These are phyloP conservation scores for Linnemannia exigua DNA, from an alignment of 192 early-diverging fungal genomes.

Conservation along the genomic window DNA sequence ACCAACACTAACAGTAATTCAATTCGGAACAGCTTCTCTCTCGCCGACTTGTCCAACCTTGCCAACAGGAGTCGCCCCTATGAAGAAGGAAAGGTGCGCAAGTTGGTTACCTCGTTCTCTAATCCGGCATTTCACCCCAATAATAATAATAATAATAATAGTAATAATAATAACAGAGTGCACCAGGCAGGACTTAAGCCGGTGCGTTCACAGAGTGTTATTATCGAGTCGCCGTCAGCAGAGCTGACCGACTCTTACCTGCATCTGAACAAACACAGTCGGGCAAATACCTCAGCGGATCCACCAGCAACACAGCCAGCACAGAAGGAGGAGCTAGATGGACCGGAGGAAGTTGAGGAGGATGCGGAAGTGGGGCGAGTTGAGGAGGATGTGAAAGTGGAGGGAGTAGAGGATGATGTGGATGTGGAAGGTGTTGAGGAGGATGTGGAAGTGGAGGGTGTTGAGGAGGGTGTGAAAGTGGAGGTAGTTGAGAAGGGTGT, in stretches of 20 bases:
- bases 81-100: conserved; percentile 6
- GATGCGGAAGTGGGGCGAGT: too few relatives aligned
- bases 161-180: not conserved
- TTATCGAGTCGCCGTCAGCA: conserved; percentile 3
- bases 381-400: too few relatives aligned
- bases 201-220: not conserved
- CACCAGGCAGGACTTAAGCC: not conserved
- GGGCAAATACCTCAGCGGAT: not conserved
- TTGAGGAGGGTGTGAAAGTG: too few relatives aligned
- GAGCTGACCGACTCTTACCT: not conserved
- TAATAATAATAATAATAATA: not conserved
- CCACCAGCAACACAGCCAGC: not conserved
- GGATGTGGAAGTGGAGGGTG: not conserved
- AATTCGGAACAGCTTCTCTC: not conserved
- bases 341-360: too few relatives aligned
- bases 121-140: conserved; percentile 8
- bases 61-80: not conserved
- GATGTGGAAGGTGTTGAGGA: not conserved
- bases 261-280: not conserved
- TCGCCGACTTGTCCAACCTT: not conserved
- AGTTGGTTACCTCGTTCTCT: conserved; percentile 25
- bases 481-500: too few relatives aligned
- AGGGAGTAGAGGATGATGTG: not conserved
- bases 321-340: too few relatives aligned
- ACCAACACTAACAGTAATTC: not conserved